A percentile compares a stretch with the other conserved stretches of the same genome.
Conservation (phyloP, 148 eudicot genomes). For the Chenopodium quinoa region DNA sequence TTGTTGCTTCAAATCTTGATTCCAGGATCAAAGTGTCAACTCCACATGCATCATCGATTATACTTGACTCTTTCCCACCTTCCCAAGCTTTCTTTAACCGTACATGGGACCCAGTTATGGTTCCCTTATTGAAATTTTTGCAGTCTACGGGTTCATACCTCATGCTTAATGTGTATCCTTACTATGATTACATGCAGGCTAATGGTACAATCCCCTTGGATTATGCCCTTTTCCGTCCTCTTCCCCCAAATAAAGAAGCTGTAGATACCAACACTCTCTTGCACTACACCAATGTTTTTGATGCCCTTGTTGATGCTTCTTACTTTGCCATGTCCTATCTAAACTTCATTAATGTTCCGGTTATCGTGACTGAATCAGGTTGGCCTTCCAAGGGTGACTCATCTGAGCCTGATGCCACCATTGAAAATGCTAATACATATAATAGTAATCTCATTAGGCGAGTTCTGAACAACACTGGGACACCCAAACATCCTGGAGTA, state of each 20-base stretch:
- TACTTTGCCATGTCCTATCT: constrained; percentile 80
- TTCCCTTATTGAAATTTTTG: constrained; percentile 73
- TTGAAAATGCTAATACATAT: constrained; percentile 81
- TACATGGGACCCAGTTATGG: constrained; percentile 75
- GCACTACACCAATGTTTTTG: constrained; percentile 91
- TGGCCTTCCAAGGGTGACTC: constrained; percentile 96
- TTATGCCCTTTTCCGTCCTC: constrained; percentile 85
- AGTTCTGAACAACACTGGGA: constrained; percentile 78
- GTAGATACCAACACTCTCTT: constrained; percentile 89
- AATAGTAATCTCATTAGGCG: constrained; percentile 82
- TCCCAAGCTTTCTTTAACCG: constrained; percentile 96
- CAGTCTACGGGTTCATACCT: constrained; percentile 71
- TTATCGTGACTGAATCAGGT: constrained; percentile 83
- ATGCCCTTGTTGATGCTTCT: constrained; percentile 83
- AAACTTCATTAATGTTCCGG: constrained; percentile 79
- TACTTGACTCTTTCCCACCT: constrained; percentile 90
- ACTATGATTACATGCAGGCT: constrained; percentile 74
- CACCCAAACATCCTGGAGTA: constrained; percentile 87
- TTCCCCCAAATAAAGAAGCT: constrained; percentile 91
- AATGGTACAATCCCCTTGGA: constrained; percentile 72
- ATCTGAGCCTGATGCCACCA: constrained; percentile 73
- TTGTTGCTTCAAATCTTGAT: constrained; percentile 69
- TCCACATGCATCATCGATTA: constrained; percentile 75
- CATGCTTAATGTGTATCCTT: constrained; percentile 90
- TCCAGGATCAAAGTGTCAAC: constrained; percentile 81